Evolutionary conservation across 176 grass and related monocot genomes (phyloP), one percentile per base, ranked within the genome.

Genomic region (Guadua angustifolia): DNA sequence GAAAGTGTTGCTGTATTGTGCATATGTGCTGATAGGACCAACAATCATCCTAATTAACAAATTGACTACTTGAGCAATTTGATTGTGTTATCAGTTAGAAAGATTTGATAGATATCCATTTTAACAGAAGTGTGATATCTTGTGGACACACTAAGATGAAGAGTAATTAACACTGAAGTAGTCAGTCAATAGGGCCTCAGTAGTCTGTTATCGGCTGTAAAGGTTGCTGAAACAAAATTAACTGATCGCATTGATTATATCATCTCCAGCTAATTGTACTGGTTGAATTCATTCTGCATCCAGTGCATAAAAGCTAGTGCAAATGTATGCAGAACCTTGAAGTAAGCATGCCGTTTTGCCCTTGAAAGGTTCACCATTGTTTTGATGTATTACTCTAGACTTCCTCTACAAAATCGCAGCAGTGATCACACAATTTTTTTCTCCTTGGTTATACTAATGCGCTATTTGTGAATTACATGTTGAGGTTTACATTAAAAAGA

Each of bases 231-330:
- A 73, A 39, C 14, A 44, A 56, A 52, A 74, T 78, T 60, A 74
- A 74, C 12, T 25, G 6, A 15, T 7, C 7, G 2, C 7, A 78
- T 74, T 51, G 13, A 24, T 74, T 57, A 73, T 66, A 61, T 29
- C 50, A 81, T 81, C 14, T 75, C 69, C 49, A 40, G 18, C 2
- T 36, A 71, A 61, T 74, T 75, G 24, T 58, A 68, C 50, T 68
- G 19, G 56, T 52, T 9, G 11, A 45, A 45, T 26, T 46, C 10
- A 68, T 66, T 49, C 52, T 26, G 15, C 8, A 29, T 69, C 21
- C 12, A 82, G 21, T 40, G 65, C 19, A 70, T 60, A 21, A 25
- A 19, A 69, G 32, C 51, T 70, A 21, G 10, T n/a, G 21, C 33
- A 24, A 38, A 26, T 70, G 11, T 16, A 44, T 9, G 1, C 53